Base-by-base conservation (phyloP, 306 rosid genomes). In the Prunus salicina region DNA sequence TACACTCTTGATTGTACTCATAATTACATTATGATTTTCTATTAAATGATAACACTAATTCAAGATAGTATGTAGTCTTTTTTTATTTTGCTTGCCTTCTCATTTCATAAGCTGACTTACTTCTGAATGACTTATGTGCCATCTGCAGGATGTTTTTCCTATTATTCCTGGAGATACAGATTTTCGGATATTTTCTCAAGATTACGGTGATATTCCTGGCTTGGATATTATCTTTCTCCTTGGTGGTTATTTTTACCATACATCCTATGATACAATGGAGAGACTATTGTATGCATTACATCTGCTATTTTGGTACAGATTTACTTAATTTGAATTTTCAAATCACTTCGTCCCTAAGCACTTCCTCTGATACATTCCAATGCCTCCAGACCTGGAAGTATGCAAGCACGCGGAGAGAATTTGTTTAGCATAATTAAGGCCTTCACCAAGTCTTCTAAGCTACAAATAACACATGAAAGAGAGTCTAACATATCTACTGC, bases 371-470 rank as follows among this genome's bases (percentile, higher is more conserved):
- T 83, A 71, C 68, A 32, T 81, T 74, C 67, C 71, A 77, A 77
- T 84, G 76, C 69, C 69, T 79, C 73, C 83, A 96, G 99, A 91
- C 98, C 98, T 53, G 99, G 99, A 79, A 96, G 99, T 82, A 85
- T 96, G 74, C 99, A 96, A 89, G 98, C 98, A 65, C 99, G 99
- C 0, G 99, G 99, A 76, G 99, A 92, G 47, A 96, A 96, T 89
- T 86, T 96, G 88, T 82, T 90, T 84, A 86, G 97, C 87, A 57
- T 96, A 66, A 82, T 91, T 72, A 96, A 89, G 84, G 91, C 93
- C 69, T 96, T 96, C 84, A 82, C 88, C 62, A 88, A 82, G 83
- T 92, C 99, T 84, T 86, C 92, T 3, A 83, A 64, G 89, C 86
- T 96, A 83, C 91, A 82, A 76, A 91, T 78, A 69, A 60, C 71